Base-by-base conservation (phyloP, 768 basidiomycete genomes). In the Boletus speciosus region DNA sequence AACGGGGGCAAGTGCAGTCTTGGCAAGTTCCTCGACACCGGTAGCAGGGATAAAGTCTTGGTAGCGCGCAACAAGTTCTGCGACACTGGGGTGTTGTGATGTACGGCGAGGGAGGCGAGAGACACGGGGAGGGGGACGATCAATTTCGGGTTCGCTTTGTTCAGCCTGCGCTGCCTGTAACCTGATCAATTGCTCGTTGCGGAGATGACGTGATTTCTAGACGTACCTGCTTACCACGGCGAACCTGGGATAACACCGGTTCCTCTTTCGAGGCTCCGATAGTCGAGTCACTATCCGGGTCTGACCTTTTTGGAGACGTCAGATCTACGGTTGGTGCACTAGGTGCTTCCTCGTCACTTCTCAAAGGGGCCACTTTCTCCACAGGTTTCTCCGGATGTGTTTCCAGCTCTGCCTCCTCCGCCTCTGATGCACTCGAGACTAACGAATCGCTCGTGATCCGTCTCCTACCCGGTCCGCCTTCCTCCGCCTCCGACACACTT, bases 31-130 rank as follows among this genome's bases (percentile, higher is more conserved):
- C 57, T 85, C 82, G 6, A 90, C 79, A 4, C 86, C 85, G 52
- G 82, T 83, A 15, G 86, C 75, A 47, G 89, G 88, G 9, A 91
- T 72, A 57, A 82, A 86, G 56, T 89, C 85, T 66, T 88, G 86
- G 67, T 91, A 92, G 51, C 83, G 86, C 58, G 81, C 87, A 15
- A 95, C 89, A 21, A 95, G 74, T 57, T 96, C 92, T 15, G 93
- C 90, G 0, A 97, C 93, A 55, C 76, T 85, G 4, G 85, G 78
- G 15, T 81, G 81, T 46, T 79, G 76, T 1, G 70, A 66, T 8
- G 77, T 63, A 14, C 85, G 79, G 21, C 87, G 78, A 27, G 89
- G 89, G 37, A 91, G 71, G 55, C 82, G 80, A 27, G 89, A 90
- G 8, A 69, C 62, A 37, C 74, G 73, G 34, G 71, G 69, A 45